Evolutionary conservation across 495 filamentous ascomycete species (phyloP), one percentile per base, ranked within the genome.

Genomic region (Trichocladium antarcticum): DNA sequence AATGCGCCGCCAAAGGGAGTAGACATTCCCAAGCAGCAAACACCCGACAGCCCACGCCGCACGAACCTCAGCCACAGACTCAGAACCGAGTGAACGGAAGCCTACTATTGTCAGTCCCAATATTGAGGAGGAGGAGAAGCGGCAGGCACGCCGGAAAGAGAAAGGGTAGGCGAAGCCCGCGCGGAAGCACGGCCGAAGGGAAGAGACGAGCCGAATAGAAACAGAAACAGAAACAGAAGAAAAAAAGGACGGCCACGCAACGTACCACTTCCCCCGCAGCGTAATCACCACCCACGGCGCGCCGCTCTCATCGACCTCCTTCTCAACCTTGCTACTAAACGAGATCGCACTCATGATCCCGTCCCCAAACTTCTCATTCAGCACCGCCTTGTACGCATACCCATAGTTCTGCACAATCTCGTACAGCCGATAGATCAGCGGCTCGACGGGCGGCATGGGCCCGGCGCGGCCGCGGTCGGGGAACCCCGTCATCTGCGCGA

Each of bases 361-460:
- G 67, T 98, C 92, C 0, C 92, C 92, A 69, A 98, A 96, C 73
- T 95, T 98, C 78, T 98, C 92, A 61, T 98, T 98, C 65, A 98
- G 64, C 8, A 98, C 74, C 6, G 88, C 90, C 76, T 97, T 97
- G 67, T 92, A 96, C 19, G 92, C 86, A 66, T 93, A 92, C 6
- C 92, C 92, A 61, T 97, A 98, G 62, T 94, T 98, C 77, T 96
- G 89, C 59, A 98, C 84, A 64, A 97, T 87, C 74, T 98, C 92
- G 67, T 87, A 98, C 48, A 98, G 64, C 0, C 92, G 74, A 62
- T 98, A 98, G 61, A 98, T 90, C 53, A 96, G 67, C 14, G 92
- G 92, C 60, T 98, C 92, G 45, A 80, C 82, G 27, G 92, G 92
- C 10, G 92, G 92, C 89, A 98, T 95, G 42, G 93, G 87, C 7